Base-by-base conservation (phyloP, 495 filamentous ascomycete genomes). In the Extremus antarcticus region DNA sequence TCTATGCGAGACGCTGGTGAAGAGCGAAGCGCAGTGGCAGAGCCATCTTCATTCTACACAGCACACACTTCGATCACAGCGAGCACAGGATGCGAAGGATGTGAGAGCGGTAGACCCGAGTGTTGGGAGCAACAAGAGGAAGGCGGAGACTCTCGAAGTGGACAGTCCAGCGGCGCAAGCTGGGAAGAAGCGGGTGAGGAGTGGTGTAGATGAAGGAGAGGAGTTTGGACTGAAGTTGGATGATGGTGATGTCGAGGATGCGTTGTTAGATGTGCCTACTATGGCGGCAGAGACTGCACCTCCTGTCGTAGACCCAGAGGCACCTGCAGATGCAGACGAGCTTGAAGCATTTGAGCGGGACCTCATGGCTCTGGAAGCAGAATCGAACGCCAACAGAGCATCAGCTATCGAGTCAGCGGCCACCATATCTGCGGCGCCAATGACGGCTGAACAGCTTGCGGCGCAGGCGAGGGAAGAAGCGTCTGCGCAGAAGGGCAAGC, bases 291-390 rank as follows among this genome's bases (percentile, higher is more conserved):
- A 4, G 13, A 48, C 54, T 2, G 43, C 60, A 45, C 24, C 64
- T 17, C 29, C 54, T 16, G 52, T 25, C 23, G 21, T 16, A 38
- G 56, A 1, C 19, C 57, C 56, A 40, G 25, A 32, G 19, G 56
- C 56, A 43, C 63, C 64, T 53, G 70, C 94, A 4, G 81, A 90
- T 66, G 90, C 95, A 62, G 82, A 85, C 50, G 87, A 90, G 68
- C 94, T 90, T 87, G 88, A 86, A 0, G 87, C 87, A 43, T 95
- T 95, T 65, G 87, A 95, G 68, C 85, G 88, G 16, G 90, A 95
- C 22, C 79, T 95, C 13, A 80, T 80, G 3, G 54, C 20, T 15
- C 23, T 61, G 19, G 58, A 78, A 76, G 39, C 70, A 74, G 15
- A 67, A 69, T 43, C 56, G 65, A 17, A 59, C 64, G 3, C 66